Evolutionary conservation across 768 basidiomycete species (phyloP), one percentile per base, ranked within the genome.

Genomic region (Termitomyces sp.): DNA sequence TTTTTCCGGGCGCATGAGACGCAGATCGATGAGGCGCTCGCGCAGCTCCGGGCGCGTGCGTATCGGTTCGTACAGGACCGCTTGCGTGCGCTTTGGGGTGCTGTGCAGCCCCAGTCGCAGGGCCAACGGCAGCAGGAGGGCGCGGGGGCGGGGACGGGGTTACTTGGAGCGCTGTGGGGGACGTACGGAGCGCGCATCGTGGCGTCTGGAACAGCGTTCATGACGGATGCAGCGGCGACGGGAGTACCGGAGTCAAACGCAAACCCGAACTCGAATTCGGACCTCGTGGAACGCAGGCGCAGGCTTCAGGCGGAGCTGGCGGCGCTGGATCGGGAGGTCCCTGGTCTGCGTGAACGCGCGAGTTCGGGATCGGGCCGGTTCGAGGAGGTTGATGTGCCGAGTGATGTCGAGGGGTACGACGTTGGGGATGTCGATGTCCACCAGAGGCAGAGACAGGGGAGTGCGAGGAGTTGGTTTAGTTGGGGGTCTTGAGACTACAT

Each of bases 1-100:
- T 86, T 93, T 75, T 89, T 98, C 72, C 80, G 80, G 54, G 75
- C 82, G 20, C 91, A 97, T 68, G 95, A 98, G 72, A 66, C 76
- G 1, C 86, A 93, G 69, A 95, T 98, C 69, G 95, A 98, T 69
- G 82, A 83, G 15, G 78, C 88, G 6, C 82, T 97, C 42, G 85
- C 88, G 3, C 79, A 84, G 54, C 70, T 87, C 63, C 85, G 87
- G 67, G 74, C 74, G 5, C 77, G 79, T 16, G 69, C 83, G 11
- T 89, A 88, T 70, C 63, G 76, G 13, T 89, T 87, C 68, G 57
- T 92, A 6, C 90, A 90, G 65, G 80, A 83, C 33, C 81, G 83
- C 9, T 66, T 87, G 12, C 78, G 84, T 54, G 76, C 78, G 8
- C 63, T 89, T 3, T 93, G 91, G 92, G 85, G 82, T 47, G 78